Conservation (phyloP, 305 asterid genomes). For the Fraxinus angustifolia region DNA sequence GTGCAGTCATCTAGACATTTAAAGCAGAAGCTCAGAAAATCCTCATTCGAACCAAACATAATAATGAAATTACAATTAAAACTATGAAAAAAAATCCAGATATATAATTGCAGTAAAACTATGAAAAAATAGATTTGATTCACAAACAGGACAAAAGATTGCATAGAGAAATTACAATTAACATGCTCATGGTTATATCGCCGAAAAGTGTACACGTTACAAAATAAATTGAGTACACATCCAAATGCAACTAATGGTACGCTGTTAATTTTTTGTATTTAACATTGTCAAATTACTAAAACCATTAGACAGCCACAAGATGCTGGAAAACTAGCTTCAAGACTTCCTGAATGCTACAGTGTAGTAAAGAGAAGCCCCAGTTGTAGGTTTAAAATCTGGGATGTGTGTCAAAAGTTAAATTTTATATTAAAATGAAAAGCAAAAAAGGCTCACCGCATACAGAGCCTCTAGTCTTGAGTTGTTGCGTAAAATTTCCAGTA, state of each 20-base stretch:
- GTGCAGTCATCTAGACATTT: slow-evolving; percentile 77
- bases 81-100: not conserved
- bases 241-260: not conserved
- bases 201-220: not conserved
- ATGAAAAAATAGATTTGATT: not conserved
- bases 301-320: not conserved
- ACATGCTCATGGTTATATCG: not conserved
- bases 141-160: not conserved
- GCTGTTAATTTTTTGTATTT: not conserved
- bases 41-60: not conserved
- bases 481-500: slow-evolving; percentile 79
- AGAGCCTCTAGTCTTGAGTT: slow-evolving; percentile 83
- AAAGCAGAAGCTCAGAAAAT: slow-evolving; percentile 7
- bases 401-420: not conserved
- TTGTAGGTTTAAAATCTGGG: not conserved
- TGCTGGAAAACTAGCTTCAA: not conserved
- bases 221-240: not conserved
- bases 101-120: not conserved
- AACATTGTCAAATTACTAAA: not conserved
- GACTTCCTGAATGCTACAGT: not conserved
- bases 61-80: not conserved
- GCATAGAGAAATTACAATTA: not conserved
- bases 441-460: slow-evolving; percentile 61
- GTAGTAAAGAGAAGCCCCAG: not conserved
- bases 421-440: not conserved